Base-by-base conservation (phyloP, 2,329 filamentous ascomycete genomes). In the Diplodia mutila region DNA sequence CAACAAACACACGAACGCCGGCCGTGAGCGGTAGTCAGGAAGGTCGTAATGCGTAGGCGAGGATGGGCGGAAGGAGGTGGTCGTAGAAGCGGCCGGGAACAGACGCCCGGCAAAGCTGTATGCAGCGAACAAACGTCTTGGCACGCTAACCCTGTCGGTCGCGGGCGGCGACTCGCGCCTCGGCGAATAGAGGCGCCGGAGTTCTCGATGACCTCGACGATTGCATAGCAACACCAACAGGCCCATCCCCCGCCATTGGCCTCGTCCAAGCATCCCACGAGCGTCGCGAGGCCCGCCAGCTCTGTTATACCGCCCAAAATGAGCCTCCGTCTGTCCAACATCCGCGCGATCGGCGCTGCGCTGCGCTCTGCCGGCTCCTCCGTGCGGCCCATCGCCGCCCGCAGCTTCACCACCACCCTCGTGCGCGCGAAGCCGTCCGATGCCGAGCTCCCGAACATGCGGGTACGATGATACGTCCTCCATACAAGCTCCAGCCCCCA, bases 381-480 rank as follows among this genome's bases (percentile, higher is more conserved):
- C 67, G 66, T 72, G 64, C 71, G 72, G 61, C 63, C 72, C 65
- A 63, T 65, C 52, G 72, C 78, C 49, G 73, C 75, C 61, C 77
- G 82, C 72, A 75, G 78, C 70, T 84, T 85, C 74, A 75, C 81
- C 66, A 77, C 80, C 52, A 77, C 79, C 37, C 75, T 77, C 52
- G 70, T 78, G 65, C 78, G 80, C 68, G 73, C 79, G 48, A 82
- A 83, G 75, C 80, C 83, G 72, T 73, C 81, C 52, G 81, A 78
- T 52, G 77, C 78, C 67, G 77, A 80, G 68, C 76, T 80, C 32
- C 81, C 81, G 65, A 84, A 85, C 75, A 78, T 84, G 80, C 76
- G 80, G 71, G 80, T 80, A 74, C 67, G 76, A 48, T 12, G 34
- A 21, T 11, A 21, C 9, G 8, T 23, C 11, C 25, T 7, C 18